A percentile compares a stretch with the other conserved stretches of the same genome.
Conservation (phyloP, 2,329 filamentous ascomycete species). For the Chaetomium strumarium region DNA sequence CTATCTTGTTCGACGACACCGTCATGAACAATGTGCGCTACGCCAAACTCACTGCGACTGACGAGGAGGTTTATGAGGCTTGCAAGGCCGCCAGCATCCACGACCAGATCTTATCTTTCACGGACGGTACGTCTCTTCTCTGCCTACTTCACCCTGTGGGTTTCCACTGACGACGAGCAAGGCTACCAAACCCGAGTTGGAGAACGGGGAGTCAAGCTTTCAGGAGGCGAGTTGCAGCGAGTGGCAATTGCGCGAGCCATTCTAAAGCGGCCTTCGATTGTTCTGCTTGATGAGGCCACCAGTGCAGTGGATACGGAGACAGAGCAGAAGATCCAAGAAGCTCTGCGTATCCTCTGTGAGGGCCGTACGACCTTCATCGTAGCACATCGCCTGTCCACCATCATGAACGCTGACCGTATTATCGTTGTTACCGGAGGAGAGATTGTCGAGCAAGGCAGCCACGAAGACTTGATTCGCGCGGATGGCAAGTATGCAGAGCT, state of each 20-base stretch:
- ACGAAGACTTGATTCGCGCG: constrained; percentile 51
- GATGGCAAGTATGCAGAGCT: constrained; percentile 58
- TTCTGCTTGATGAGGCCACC: constrained; percentile 74
- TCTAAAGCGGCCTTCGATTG: constrained; percentile 66
- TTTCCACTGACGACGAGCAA: constrained; percentile 20
- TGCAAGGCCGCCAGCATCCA: constrained; percentile 52
- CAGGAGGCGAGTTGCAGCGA: constrained; percentile 61
- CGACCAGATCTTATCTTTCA: constrained; percentile 51
- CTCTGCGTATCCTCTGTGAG: constrained; percentile 51
- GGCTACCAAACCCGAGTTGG: constrained; percentile 47
- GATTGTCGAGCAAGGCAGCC: constrained; percentile 58
- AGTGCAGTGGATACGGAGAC: constrained; percentile 69
- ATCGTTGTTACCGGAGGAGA: constrained; percentile 58
- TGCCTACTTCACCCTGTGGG: neutral
- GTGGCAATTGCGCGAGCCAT: constrained; percentile 66
- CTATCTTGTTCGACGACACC: constrained; percentile 52
- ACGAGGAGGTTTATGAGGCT: constrained; percentile 50
- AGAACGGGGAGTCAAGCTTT: constrained; percentile 53
- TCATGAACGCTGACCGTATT: constrained; percentile 63
- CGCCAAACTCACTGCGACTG: constrained; percentile 46
- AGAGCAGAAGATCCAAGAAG: constrained; percentile 60
- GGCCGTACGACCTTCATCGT: constrained; percentile 63
- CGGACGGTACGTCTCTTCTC: constrained; percentile 35
- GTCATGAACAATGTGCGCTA: constrained; percentile 56
- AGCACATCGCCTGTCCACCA: constrained; percentile 64